Conservation (phyloP, 2,329 filamentous ascomycete genomes). For the Cytospora leucostoma region DNA sequence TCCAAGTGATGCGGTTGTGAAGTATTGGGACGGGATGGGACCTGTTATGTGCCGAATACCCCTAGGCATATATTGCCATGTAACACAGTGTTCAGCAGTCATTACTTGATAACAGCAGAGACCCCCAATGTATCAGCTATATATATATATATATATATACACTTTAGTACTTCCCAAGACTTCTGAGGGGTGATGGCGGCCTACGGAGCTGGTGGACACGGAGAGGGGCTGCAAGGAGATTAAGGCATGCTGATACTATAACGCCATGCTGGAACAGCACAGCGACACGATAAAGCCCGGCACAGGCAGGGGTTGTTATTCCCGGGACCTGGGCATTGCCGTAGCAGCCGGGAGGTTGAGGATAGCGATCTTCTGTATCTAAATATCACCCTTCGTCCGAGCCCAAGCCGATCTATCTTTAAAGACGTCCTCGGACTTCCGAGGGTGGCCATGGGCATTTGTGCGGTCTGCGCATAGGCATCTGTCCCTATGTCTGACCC, state of each 20-base stretch:
- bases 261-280: neutral
- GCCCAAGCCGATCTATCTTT: neutral
- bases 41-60: no score
- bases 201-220: no score
- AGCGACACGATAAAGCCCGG: constrained; percentile 25
- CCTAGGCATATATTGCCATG: no score
- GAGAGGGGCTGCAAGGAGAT: constrained; percentile 7
- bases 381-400: constrained; percentile 12
- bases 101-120: no score
- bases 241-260: constrained; percentile 16
- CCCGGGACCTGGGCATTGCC: constrained; percentile 11
- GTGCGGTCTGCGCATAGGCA: constrained; percentile 7
- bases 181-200: no score
- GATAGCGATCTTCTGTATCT: constrained; percentile 21
- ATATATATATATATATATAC: no score
- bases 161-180: no score
- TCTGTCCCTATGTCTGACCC: constrained; percentile 13
- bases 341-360: constrained; percentile 15
- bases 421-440: neutral
- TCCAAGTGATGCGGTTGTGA: neutral
- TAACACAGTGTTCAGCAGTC: no score
- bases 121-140: no score
- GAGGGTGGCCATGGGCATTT: constrained; percentile 1
- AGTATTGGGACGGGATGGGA: neutral
- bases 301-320: constrained; percentile 16